These are phyloP conservation scores for Podochytrium sp. DNA, from an alignment of 192 early-diverging fungal species.

Conservation along the genomic window DNA sequence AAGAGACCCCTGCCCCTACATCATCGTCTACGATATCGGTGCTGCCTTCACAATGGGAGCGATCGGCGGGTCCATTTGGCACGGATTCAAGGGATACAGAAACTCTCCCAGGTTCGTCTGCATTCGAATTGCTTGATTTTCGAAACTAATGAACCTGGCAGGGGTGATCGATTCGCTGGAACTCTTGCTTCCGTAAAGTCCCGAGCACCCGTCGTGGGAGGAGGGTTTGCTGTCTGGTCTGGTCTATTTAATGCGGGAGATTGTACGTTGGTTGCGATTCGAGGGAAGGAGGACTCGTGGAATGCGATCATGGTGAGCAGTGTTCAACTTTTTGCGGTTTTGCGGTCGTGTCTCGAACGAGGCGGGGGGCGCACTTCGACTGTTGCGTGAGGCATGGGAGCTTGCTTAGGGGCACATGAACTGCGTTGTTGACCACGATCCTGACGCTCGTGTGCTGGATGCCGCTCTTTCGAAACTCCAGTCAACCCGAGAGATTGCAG, in stretches of 20 bases:
- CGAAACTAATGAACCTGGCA: too few relatives aligned
- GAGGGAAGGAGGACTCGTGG: constrained; percentile 99
- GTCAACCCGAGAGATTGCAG: too few relatives aligned
- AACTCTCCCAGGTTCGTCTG: constrained; percentile 75
- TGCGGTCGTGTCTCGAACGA: not conserved
- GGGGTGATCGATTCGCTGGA: constrained; percentile 88
- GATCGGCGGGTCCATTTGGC: constrained; percentile 93
- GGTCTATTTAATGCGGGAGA: constrained; percentile 97
- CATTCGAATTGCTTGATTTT: not conserved
- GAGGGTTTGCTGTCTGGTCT: constrained; percentile 99
- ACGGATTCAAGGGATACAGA: constrained; percentile 97
- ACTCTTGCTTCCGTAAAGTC: constrained; percentile 87
- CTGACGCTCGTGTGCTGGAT: too few relatives aligned
- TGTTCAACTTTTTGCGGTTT: not conserved
- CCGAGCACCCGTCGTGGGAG: constrained; percentile 91
- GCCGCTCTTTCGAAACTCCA: too few relatives aligned
- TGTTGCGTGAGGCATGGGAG: too few relatives aligned
- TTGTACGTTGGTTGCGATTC: constrained; percentile 88
- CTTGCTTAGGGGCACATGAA: too few relatives aligned
- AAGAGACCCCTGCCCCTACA: constrained; percentile 60
- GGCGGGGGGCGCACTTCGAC: too few relatives aligned
- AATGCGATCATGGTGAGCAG: constrained; percentile 77
- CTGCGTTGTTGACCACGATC: too few relatives aligned
- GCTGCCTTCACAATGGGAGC: constrained; percentile 92
- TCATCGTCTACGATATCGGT: constrained; percentile 60